phyloP scores from a whole-genome alignment of 495 filamentous ascomycete genomes.

The Aspergillus sparsus region DNA sequence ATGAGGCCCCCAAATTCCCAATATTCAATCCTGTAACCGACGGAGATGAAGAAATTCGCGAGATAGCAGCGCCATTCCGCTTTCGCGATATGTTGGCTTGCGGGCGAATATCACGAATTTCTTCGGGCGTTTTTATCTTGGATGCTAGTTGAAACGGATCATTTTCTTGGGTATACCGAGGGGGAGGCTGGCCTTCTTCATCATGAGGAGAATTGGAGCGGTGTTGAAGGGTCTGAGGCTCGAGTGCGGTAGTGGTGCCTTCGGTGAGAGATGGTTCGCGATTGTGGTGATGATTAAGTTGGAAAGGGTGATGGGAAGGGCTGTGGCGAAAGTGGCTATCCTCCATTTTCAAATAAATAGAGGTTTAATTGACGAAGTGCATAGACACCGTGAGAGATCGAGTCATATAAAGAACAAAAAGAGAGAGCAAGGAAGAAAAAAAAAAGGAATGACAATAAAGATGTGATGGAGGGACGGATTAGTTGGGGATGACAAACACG shows the following conservation, averaged over 20 bases:
- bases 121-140: conserved; percentile 72
- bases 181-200: conserved; percentile 66
- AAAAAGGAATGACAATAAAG: neutral
- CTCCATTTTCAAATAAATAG: conserved; percentile 31
- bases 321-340: conserved; percentile 42
- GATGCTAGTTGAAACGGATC: conserved; percentile 84
- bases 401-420: neutral
- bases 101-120: conserved; percentile 72
- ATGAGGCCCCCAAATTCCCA: conserved; percentile 37
- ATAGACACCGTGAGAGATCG: too few relatives aligned
- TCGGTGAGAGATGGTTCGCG: conserved; percentile 13
- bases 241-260: conserved; percentile 39
- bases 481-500: neutral
- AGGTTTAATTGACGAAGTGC: neutral
- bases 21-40: conserved; percentile 33
- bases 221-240: conserved; percentile 32
- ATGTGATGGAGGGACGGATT: neutral
- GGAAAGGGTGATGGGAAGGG: conserved; percentile 36
- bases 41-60: conserved; percentile 23
- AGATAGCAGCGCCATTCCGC: conserved; percentile 48
- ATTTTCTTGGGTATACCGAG: conserved; percentile 58
- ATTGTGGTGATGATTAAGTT: conserved; percentile 14
- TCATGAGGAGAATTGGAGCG: conserved; percentile 47
- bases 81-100: conserved; percentile 78
- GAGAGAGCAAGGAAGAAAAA: neutral